Evolutionary conservation across 805 yeast genomes (phyloP).

Genomic region (Cyberlindnera petersonii): DNA sequence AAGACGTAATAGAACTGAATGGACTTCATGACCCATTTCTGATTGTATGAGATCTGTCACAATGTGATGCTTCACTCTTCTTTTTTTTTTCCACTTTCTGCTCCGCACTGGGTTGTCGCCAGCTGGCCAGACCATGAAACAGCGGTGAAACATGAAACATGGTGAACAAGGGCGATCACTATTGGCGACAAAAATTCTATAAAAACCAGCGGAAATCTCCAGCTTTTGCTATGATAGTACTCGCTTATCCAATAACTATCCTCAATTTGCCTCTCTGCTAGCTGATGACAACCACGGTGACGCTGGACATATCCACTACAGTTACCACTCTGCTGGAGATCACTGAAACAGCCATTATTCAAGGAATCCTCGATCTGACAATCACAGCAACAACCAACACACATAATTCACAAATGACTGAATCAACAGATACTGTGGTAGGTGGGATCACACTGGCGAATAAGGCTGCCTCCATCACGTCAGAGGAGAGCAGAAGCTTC

Average conservation of each 20-base stretch:
- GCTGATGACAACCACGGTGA: slow-evolving; percentile 15
- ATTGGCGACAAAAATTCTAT: neutral
- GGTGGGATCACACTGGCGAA: slow-evolving; percentile 13
- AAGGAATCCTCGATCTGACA: slow-evolving; percentile 14
- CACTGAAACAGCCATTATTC: slow-evolving; percentile 15
- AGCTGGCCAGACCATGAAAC: slow-evolving; percentile 4
- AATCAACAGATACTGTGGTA: neutral
- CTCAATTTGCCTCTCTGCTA: neutral
- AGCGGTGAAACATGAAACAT: slow-evolving; percentile 11
- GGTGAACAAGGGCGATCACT: neutral
- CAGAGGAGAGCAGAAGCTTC: neutral
- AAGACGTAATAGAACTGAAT: neutral
- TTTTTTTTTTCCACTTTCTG: too few species aligned
- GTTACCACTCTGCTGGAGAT: slow-evolving; percentile 5
- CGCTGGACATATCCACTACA: slow-evolving; percentile 7
- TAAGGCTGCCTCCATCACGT: slow-evolving; percentile 3
- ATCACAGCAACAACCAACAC: slow-evolving; percentile 2
- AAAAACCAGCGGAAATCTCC: neutral
- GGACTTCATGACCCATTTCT: neutral
- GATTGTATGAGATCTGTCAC: neutral
- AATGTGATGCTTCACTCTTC: too few species aligned
- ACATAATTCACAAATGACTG: neutral
- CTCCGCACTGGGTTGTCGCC: neutral
- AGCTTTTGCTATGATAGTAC: too few species aligned
- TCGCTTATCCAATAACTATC: too few species aligned